Evolutionary conservation across 768 basidiomycete species (phyloP).

Genomic region (Lactarius quietus): DNA sequence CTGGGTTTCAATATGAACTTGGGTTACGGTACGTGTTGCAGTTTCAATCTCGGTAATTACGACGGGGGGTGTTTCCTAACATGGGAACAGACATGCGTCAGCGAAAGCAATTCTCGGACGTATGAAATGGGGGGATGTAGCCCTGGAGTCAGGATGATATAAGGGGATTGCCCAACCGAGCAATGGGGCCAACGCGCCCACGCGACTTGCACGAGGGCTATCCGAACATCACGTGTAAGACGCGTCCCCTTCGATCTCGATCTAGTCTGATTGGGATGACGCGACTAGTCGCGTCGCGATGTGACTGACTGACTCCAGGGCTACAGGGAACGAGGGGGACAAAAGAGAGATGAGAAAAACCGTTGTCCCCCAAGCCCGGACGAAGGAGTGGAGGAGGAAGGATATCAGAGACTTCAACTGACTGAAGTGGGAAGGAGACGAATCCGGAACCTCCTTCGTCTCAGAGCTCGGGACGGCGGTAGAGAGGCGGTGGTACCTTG

Average conservation of each 20-base stretch:
- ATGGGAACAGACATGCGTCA: constrained; percentile 25
- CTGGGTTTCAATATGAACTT: constrained; percentile 37
- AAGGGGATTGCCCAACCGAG: too few relatives aligned
- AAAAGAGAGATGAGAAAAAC: constrained; percentile 50
- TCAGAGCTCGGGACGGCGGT: constrained; percentile 91
- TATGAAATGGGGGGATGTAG: constrained; percentile 29
- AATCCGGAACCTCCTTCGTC: constrained; percentile 73
- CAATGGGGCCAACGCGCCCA: too few relatives aligned
- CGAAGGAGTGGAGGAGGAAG: constrained; percentile 73
- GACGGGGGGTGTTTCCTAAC: constrained; percentile 42
- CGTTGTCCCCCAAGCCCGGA: constrained; percentile 89
- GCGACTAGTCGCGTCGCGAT: constrained; percentile 15
- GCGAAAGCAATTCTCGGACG: constrained; percentile 20
- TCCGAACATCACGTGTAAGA: constrained; percentile 26
- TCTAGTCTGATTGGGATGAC: constrained; percentile 31
- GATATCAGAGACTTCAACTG: constrained; percentile 64
- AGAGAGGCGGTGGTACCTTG: constrained; percentile 86
- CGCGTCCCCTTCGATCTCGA: constrained; percentile 16
- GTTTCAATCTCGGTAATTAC: constrained; percentile 53
- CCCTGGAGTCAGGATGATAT: constrained; percentile 24
- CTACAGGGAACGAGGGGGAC: constrained; percentile 67
- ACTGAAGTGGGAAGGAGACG: constrained; percentile 39
- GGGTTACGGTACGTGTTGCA: constrained; percentile 49
- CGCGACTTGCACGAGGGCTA: constrained; percentile 26
- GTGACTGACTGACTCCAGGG: constrained; percentile 27